Evolutionary conservation across 179 eudicot species (phyloP).

Genomic region (Beta lomatogona): DNA sequence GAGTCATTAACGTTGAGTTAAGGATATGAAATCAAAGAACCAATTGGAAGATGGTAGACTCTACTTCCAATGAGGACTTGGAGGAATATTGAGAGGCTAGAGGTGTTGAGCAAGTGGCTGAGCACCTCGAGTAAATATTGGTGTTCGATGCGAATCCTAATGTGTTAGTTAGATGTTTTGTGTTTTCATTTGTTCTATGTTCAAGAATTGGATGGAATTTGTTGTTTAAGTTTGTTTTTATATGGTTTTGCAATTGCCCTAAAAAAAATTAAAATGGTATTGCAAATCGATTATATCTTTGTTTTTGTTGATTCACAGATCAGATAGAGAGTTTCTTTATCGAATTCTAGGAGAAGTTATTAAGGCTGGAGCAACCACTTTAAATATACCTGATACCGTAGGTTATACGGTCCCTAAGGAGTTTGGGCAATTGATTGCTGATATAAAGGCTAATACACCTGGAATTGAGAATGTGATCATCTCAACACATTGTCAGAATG

Average conservation of each 20-base stretch:
- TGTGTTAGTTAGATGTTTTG: not conserved
- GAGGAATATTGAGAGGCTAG: not conserved
- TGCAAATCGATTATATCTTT: conserved; percentile 8
- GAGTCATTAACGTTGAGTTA: not conserved
- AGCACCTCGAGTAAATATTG: not conserved
- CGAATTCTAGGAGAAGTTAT: conserved; percentile 85
- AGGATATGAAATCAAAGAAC: not conserved
- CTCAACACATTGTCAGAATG: conserved; percentile 96
- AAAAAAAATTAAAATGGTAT: not conserved
- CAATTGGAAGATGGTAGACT: too few species aligned
- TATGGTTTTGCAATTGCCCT: too few species aligned
- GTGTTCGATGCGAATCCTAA: not conserved
- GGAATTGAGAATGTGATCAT: conserved; percentile 88
- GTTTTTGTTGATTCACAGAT: conserved; percentile 45
- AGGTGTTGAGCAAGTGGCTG: too few species aligned
- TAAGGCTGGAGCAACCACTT: conserved; percentile 90
- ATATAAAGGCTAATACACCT: conserved; percentile 83
- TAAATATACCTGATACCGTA: conserved; percentile 92
- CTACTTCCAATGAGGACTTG: too few species aligned
- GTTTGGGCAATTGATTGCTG: conserved; percentile 87
- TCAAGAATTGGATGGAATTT: not conserved
- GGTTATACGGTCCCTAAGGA: conserved; percentile 71
- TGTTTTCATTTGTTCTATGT: not conserved
- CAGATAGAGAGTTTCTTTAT: conserved; percentile 85
- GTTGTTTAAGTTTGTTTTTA: not conserved